Evolutionary conservation across 441 rosid genomes (phyloP), one percentile per base, ranked within the genome.

Genomic region (Raphanus hybrid): DNA sequence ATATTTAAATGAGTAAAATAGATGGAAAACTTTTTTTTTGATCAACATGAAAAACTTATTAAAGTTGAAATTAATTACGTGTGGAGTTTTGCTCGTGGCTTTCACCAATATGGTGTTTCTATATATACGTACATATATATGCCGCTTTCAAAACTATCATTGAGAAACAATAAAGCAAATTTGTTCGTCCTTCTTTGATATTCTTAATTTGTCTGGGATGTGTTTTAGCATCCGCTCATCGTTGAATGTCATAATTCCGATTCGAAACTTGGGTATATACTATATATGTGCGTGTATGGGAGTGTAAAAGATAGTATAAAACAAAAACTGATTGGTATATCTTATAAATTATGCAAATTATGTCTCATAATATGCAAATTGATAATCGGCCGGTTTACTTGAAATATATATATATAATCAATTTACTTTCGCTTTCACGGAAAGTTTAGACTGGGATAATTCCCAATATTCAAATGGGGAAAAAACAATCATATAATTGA

Each of bases 41-140:
- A 23, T 23, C 26, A 23, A 23, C 26, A 23, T 23, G 26, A 23
- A 23, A 23, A 23, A 23, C 26, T 23, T 29, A 6, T n/a, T 57
- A 58, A 55, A 68, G 72, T 75, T 9, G 65, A 50, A 65, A 65
- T 70, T 75, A 75, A 75, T 65, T 64, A 71, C 73, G 73, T 75
- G 52, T 70, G 82, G 82, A 75, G 64, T 70, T 75, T 80, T 70
- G 73, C 68, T 75, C 60, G 76, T 80, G 82, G 79, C 82, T 80
- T 80, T 80, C 82, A 75, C 82, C 69, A 70, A 75, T 75, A 70
- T 80, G 69, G 79, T 37, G 43, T 43, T 62, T 70, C 65, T 71
- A 70, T 64, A 65, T 37, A 65, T 37, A 74, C 60, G 72, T 80
- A 65, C 79, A 70, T 66, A 15, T 70, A 45, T 58, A 26, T 80